Evolutionary conservation across 441 rosid species (phyloP), one percentile per base, ranked within the genome.

Genomic region (Arabidopsis lyrata): DNA sequence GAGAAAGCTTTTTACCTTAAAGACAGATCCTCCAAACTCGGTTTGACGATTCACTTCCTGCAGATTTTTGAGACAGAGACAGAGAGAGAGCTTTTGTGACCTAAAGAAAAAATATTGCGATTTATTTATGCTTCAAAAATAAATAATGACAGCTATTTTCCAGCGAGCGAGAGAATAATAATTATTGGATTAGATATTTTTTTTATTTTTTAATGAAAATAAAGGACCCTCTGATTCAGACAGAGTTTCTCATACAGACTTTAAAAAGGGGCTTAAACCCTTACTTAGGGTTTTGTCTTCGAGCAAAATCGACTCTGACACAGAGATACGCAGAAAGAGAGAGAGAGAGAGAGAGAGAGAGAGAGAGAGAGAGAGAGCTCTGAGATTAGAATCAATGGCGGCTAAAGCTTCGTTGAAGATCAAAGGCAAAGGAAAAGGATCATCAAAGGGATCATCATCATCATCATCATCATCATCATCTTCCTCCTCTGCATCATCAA

Each of bases 391-490:
- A 48, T 68, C 77, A 70, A 87, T 87, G 90, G 86, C 84, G 79
- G 81, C 88, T 65, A 89, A 80, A 81, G 70, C 78, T 80, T 70
- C 85, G 6, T 69, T 77, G 34, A 91, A 87, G 85, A 18, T 38
- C 16, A 87, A 83, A 70, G 89, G 88, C 27, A 84, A 81, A 68
- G 87, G 84, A 24, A 85, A 87, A 78, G 85, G 83, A 27, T 27
- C 83, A 27, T 29, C 83, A 7, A 72, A 66, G 32, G 48, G 38
- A 34, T 57, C 80, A 52, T 70, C 57, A 20, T 68, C 64, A 0
- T 75, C 79, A 34, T 57, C 80, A 52, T 70, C 57, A 20, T 68
- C 64, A 0, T 75, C 79, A 0, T 70, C 60, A 0, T 76, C 80
- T 0, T 76, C 66, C 27, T 75, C 74, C 0, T 49, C 56, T 12